Evolutionary conservation across 352 stramenopile species (phyloP).

Genomic region (Thalassiosira pacifica): DNA sequence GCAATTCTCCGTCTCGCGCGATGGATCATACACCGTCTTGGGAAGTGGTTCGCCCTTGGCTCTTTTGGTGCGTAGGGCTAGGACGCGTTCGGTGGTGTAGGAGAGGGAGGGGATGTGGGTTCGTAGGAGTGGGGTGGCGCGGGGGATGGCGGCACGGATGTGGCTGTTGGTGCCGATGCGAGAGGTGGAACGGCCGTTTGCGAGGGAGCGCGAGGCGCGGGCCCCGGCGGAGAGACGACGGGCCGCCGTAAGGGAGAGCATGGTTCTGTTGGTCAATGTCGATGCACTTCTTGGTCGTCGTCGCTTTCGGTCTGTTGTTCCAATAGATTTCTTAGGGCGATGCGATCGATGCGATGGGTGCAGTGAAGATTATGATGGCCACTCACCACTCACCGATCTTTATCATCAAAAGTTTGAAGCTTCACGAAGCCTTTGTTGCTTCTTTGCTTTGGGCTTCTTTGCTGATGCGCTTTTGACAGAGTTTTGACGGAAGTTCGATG

Average conservation of each 20-base stretch:
- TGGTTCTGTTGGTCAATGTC: background rate
- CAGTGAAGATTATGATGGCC: no score
- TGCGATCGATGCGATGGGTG: background rate
- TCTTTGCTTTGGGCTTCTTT: background rate
- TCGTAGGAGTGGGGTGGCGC: background rate
- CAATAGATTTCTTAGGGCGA: no score
- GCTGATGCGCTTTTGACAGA: background rate
- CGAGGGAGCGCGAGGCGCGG: constrained; percentile 24
- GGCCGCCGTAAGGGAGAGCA: constrained; percentile 37
- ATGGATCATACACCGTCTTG: constrained; percentile 76
- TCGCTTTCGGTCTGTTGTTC: background rate
- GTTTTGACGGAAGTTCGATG: constrained; percentile 23
- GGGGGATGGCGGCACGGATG: background rate
- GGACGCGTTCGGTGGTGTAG: constrained; percentile 78
- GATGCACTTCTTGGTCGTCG: background rate
- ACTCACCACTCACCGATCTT: no score
- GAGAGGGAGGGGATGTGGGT: constrained; percentile 37
- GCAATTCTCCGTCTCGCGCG: constrained; percentile 88
- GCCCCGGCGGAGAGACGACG: constrained; percentile 31
- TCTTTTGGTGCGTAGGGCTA: constrained; percentile 62
- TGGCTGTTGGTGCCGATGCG: background rate
- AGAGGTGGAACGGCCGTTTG: background rate
- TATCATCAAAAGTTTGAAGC: background rate
- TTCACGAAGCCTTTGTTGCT: background rate
- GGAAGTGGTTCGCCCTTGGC: constrained; percentile 39